Conservation (phyloP, 306 rosid genomes). For the Lathyrus tuberosus region DNA sequence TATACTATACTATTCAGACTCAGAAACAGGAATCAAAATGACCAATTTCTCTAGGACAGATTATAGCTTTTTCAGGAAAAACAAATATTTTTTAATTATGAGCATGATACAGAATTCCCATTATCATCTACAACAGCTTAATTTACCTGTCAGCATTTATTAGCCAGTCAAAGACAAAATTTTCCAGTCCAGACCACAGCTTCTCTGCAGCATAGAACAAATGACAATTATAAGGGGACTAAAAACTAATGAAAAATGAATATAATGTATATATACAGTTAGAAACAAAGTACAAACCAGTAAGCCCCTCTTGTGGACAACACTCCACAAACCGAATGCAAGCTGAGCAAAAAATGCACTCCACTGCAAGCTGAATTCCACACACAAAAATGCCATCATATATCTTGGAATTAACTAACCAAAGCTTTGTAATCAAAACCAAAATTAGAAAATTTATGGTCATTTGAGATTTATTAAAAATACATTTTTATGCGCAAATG, state of each 20-base stretch:
- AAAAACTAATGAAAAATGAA: conserved; percentile 10
- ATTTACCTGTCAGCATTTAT: conserved; percentile 95
- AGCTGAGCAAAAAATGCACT: conserved; percentile 99
- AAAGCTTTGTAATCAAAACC: conserved; percentile 5
- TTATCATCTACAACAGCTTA: conserved; percentile 27
- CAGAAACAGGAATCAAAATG: conserved; percentile 11
- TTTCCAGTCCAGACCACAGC: conserved; percentile 99
- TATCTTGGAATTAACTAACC: conserved; percentile 29
- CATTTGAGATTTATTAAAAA: neutral
- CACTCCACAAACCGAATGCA: conserved; percentile 98
- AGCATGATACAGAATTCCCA: conserved; percentile 9
- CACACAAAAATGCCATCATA: conserved; percentile 12
- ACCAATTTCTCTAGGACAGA: conserved; percentile 21
- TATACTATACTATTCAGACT: conserved; percentile 13
- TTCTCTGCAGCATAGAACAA: conserved; percentile 66
- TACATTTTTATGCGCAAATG: neutral
- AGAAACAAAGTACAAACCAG: conserved; percentile 68
- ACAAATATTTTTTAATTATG: neutral
- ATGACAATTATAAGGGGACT: neutral
- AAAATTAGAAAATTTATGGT: conserved; percentile 15
- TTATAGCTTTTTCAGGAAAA: conserved; percentile 17
- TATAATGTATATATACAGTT: conserved; percentile 10
- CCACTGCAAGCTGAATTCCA: conserved; percentile 89
- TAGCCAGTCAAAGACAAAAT: conserved; percentile 98
- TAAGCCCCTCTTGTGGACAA: conserved; percentile 99